A percentile compares a stretch with the other conserved stretches of the same genome.
phyloP scores from a whole-genome alignment of 768 basidiomycete genomes.

The Calocybe gangraenosa region DNA sequence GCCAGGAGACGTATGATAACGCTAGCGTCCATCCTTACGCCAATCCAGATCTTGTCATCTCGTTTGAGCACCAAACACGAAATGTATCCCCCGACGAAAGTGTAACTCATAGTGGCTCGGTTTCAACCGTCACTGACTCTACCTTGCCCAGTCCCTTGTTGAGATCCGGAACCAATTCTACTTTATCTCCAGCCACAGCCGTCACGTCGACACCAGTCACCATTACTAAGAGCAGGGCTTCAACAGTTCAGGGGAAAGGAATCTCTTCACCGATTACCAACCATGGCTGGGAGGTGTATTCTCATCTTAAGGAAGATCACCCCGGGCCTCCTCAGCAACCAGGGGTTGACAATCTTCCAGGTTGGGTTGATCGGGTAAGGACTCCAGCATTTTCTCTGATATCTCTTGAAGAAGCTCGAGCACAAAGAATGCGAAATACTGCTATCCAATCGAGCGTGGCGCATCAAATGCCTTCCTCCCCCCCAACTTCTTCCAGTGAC shows the following conservation, averaged over 20 bases:
- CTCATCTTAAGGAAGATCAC: conserved; percentile 23
- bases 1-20: conserved; percentile 24
- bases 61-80: conserved; percentile 29
- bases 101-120: conserved; percentile 46
- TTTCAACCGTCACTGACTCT: conserved; percentile 46
- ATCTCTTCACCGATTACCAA: conserved; percentile 52
- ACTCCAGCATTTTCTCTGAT: conserved; percentile 63
- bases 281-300: conserved; percentile 19
- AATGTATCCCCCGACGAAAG: conserved; percentile 25
- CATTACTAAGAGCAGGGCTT: conserved; percentile 21
- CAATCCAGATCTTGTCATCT: conserved; percentile 63
- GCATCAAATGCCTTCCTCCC: conserved; percentile 19
- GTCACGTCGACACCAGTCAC: conserved; percentile 11
- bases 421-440: conserved; percentile 57
- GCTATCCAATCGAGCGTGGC: conserved; percentile 28
- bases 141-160: conserved; percentile 22
- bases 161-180: conserved; percentile 30
- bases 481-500: no score
- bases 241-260: conserved; percentile 42
- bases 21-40: conserved; percentile 71
- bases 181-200: conserved; percentile 29
- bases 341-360: conserved; percentile 32
- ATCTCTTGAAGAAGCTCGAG: conserved; percentile 75
- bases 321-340: conserved; percentile 22
- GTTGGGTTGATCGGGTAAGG: conserved; percentile 44